A percentile compares a stretch with the other conserved stretches of the same genome.
Conservation (phyloP, 495 filamentous ascomycete genomes). For the Recurvomyces mirabilis region DNA sequence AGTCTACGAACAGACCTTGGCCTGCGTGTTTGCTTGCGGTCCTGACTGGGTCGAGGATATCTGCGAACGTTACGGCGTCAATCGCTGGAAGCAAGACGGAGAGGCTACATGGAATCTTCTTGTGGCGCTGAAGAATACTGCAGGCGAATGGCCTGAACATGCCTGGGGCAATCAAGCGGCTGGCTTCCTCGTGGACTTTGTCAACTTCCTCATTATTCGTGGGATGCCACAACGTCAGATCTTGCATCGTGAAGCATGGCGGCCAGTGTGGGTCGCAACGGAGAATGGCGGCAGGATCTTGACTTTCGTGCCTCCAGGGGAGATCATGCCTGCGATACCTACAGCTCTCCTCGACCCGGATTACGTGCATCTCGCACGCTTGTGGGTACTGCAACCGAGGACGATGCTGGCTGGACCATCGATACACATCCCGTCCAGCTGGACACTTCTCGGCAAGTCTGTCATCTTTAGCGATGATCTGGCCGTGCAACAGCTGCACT, state of each 20-base stretch:
- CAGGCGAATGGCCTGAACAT: constrained; percentile 12
- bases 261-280: constrained; percentile 12
- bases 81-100: constrained; percentile 15
- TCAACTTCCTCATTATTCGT: constrained; percentile 19
- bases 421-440: not conserved
- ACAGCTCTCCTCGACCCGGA: constrained; percentile 11
- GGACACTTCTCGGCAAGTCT: constrained; percentile 18
- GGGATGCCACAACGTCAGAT: constrained; percentile 17
- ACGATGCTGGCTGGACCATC: not conserved
- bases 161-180: constrained; percentile 12
- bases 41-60: constrained; percentile 21
- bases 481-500: constrained; percentile 2
- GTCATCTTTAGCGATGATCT: constrained; percentile 16
- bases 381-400: constrained; percentile 22
- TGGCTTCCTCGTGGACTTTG: constrained; percentile 17
- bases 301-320: constrained; percentile 11
- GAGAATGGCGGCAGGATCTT: constrained; percentile 11
- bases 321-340: constrained; percentile 10
- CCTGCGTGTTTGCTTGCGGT: constrained; percentile 24
- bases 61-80: constrained; percentile 18
- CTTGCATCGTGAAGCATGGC: constrained; percentile 8
- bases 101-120: constrained; percentile 10
- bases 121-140: constrained; percentile 15
- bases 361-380: constrained; percentile 17
- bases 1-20: constrained; percentile 24